Conservation (phyloP, 169 alveolate genomes). For the Cryptosporidium sp. region DNA sequence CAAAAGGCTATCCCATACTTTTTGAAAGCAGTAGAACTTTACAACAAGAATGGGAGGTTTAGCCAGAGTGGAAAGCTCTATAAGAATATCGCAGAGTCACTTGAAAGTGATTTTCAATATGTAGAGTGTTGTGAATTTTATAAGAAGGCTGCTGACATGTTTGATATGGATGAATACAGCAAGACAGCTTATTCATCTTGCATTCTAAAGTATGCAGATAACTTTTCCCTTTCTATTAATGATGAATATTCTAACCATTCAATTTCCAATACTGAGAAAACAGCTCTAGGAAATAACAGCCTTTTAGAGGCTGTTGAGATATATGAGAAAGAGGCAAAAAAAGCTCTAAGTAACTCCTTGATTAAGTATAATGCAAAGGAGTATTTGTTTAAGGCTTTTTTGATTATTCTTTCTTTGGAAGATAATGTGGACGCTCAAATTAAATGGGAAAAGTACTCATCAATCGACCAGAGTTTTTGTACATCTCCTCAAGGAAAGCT, state of each 20-base stretch:
- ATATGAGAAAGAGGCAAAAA: slow-evolving; percentile 81
- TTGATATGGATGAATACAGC: slow-evolving; percentile 83
- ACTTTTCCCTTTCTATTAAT: slow-evolving; percentile 64
- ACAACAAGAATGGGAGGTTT: slow-evolving; percentile 81
- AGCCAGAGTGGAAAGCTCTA: slow-evolving; percentile 82
- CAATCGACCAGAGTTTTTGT: slow-evolving; percentile 33
- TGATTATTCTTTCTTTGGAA: slow-evolving; percentile 63
- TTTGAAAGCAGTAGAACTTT: slow-evolving; percentile 80
- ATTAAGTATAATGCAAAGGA: slow-evolving; percentile 83
- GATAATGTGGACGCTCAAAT: slow-evolving; percentile 72
- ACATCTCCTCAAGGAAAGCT: slow-evolving; percentile 51
- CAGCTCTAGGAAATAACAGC: not conserved
- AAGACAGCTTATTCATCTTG: slow-evolving; percentile 80
- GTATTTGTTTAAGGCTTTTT: slow-evolving; percentile 81
- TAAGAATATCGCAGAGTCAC: slow-evolving; percentile 80
- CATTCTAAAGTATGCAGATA: slow-evolving; percentile 82
- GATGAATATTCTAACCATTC: not conserved
- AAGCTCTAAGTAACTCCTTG: slow-evolving; percentile 79
- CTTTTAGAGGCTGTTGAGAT: slow-evolving; percentile 69
- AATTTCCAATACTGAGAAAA: slow-evolving; percentile 72
- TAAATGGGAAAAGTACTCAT: slow-evolving; percentile 58
- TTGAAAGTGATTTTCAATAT: slow-evolving; percentile 77
- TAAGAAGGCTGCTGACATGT: slow-evolving; percentile 82
- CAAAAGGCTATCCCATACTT: slow-evolving; percentile 57
- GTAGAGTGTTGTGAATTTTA: slow-evolving; percentile 78